Conservation (phyloP, 1,139 yeast species). For the Suhomyces bolitotheri region DNA sequence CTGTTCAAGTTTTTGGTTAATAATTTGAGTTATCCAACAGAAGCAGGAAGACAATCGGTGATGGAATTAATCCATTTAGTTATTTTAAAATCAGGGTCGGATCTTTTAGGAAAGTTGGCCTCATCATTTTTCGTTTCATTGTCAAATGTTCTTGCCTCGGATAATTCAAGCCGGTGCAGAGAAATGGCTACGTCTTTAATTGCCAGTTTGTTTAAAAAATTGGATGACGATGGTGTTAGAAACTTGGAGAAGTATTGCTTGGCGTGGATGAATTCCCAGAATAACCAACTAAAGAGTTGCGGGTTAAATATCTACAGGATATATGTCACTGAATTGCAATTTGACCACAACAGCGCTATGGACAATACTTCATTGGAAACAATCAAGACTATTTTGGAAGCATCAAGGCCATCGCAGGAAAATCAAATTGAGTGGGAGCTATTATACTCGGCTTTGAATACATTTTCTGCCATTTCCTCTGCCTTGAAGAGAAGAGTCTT, state of each 20-base stretch:
- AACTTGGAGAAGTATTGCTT: conserved; percentile 58
- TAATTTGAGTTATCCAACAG: conserved; percentile 82
- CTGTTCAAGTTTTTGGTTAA: conserved; percentile 82
- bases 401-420: conserved; percentile 31
- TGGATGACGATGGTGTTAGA: conserved; percentile 43
- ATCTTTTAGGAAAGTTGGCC: conserved; percentile 60
- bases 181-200: conserved; percentile 78
- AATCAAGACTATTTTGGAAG: conserved; percentile 38
- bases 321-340: conserved; percentile 53
- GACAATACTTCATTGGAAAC: conserved; percentile 41
- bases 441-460: conserved; percentile 64
- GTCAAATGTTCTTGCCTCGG: conserved; percentile 75
- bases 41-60: conserved; percentile 85
- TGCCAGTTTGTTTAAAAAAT: conserved; percentile 53
- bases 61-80: conserved; percentile 81
- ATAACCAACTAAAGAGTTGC: conserved; percentile 64
- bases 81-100: conserved; percentile 64
- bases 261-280: conserved; percentile 66
- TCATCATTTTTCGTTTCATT: conserved; percentile 81
- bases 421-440: conserved; percentile 67
- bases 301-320: conserved; percentile 76
- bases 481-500: conserved; percentile 34
- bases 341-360: conserved; percentile 36
- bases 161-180: conserved; percentile 77
- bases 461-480: conserved; percentile 46